A percentile compares a stretch with the other conserved stretches of the same genome.
phyloP scores from a whole-genome alignment of 1,139 yeast genomes.

The Geotrichum aggregatum region DNA sequence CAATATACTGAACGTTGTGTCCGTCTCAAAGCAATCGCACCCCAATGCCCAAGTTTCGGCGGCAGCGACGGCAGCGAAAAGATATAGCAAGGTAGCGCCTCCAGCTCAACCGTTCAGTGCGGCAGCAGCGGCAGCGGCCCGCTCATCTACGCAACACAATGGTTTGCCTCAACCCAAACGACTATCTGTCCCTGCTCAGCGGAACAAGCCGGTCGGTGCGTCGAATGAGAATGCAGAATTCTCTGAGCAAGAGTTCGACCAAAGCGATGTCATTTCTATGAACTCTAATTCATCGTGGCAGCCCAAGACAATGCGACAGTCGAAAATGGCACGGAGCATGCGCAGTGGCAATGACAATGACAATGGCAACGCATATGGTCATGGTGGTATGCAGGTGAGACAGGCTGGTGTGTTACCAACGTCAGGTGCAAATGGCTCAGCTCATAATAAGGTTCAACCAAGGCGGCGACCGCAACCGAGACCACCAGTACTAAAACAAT shows the following conservation, averaged over 20 bases:
- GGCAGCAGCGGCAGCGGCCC: not conserved
- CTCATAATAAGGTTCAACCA: not conserved
- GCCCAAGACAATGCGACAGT: constrained; percentile 26
- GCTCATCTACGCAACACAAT: not conserved
- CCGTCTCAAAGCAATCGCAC: not conserved
- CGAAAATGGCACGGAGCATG: not conserved
- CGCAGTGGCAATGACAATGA: not conserved
- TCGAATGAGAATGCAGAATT: too few relatives aligned
- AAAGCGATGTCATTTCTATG: constrained; percentile 32
- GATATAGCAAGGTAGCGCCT: not conserved
- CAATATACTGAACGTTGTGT: not conserved
- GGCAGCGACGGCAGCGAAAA: not conserved
- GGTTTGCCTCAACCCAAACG: not conserved
- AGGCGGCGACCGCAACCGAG: not conserved
- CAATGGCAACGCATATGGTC: too few relatives aligned
- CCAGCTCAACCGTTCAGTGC: not conserved
- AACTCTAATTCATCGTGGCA: constrained; percentile 35
- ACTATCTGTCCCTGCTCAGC: not conserved
- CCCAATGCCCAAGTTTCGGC: not conserved
- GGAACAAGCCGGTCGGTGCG: not conserved
- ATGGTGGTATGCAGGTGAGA: too few relatives aligned
- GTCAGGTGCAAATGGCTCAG: not conserved
- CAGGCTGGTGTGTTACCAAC: too few relatives aligned
- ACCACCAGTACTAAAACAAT: not conserved
- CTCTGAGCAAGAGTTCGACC: constrained; percentile 19